These are phyloP conservation scores for Polytolypa hystricis DNA, from an alignment of 2,329 filamentous ascomycete species.

Conservation along the genomic window DNA sequence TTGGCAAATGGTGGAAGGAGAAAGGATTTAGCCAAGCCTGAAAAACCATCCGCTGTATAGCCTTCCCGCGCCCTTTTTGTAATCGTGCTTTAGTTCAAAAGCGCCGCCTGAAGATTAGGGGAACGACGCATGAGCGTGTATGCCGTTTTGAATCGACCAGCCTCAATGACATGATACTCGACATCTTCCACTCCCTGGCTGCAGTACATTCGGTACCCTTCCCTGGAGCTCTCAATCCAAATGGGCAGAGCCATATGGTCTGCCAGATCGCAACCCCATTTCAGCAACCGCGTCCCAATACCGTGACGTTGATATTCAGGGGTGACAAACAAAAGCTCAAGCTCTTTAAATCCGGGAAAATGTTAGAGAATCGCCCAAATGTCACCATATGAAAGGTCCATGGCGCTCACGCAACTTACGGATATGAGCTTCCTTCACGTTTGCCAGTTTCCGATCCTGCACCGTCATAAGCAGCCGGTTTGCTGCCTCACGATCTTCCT, in stretches of 20 bases:
- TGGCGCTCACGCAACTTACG: conserved; percentile 8
- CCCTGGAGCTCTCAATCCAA: conserved; percentile 9
- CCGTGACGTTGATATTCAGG: conserved; percentile 12
- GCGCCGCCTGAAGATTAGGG: too few species aligned
- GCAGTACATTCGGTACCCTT: conserved; percentile 7
- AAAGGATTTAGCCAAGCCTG: too few species aligned
- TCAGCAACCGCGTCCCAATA: conserved; percentile 11
- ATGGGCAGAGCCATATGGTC: conserved; percentile 12
- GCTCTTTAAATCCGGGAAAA: too few species aligned
- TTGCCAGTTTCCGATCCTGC: conserved; percentile 7
- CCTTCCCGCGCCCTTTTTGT: too few species aligned
- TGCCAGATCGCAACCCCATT: conserved; percentile 12
- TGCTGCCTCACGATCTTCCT: conserved; percentile 7
- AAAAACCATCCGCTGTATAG: too few species aligned
- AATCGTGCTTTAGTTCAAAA: too few species aligned
- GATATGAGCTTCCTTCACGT: conserved; percentile 10
- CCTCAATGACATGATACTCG: conserved; percentile 4
- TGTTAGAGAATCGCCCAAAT: too few species aligned
- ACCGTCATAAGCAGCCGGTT: conserved; percentile 7
- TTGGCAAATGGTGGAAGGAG: too few species aligned
- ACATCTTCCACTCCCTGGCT: conserved; percentile 9
- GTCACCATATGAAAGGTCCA: too few species aligned
- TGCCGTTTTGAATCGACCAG: conserved; percentile 10
- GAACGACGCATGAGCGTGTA: conserved; percentile 11
- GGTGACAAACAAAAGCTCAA: conserved; percentile 13